A percentile compares a stretch with the other conserved stretches of the same genome.
These are phyloP conservation scores for Phoma herbarum DNA, from an alignment of 2,329 filamentous ascomycete genomes.

Conservation along the genomic window DNA sequence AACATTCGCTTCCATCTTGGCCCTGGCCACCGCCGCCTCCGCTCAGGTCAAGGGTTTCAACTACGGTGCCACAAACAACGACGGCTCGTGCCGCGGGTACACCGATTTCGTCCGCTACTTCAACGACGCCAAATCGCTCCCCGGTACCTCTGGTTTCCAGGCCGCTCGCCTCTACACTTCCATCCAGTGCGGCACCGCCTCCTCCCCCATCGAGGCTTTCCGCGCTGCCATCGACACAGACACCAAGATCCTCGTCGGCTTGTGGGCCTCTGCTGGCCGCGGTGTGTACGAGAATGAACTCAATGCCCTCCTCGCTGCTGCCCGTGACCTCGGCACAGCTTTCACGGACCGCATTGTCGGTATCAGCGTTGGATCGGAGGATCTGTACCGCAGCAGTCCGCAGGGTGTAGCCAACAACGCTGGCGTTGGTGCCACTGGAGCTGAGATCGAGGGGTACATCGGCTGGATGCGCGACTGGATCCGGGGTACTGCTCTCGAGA, in stretches of 20 bases:
- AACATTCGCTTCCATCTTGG: conserved; percentile 26
- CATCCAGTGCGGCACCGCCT: conserved; percentile 71
- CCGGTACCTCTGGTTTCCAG: conserved; percentile 71
- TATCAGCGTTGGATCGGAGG: conserved; percentile 86
- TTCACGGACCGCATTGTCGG: conserved; percentile 75
- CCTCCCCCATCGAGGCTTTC: conserved; percentile 45
- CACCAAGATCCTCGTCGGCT: conserved; percentile 78
- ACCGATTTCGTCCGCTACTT: conserved; percentile 75
- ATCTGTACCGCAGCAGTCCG: conserved; percentile 68
- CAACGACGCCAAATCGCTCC: conserved; percentile 68
- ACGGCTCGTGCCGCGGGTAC: conserved; percentile 67
- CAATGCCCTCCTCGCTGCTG: conserved; percentile 72
- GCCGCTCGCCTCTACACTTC: conserved; percentile 77
- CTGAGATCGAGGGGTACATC: conserved; percentile 73
- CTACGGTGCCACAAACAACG: conserved; percentile 70
- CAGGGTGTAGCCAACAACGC: conserved; percentile 69
- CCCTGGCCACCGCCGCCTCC: conserved; percentile 33
- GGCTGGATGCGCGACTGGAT: conserved; percentile 70
- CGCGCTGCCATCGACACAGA: conserved; percentile 72
- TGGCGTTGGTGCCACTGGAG: conserved; percentile 69
- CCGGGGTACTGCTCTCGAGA: conserved; percentile 66
- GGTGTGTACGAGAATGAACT: conserved; percentile 75
- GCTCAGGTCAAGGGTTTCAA: conserved; percentile 68
- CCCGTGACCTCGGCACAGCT: conserved; percentile 70
- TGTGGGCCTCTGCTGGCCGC: conserved; percentile 79